Percentiles rank a stretch among this genome's conserved stretches.
Evolutionary conservation across 1,284 basidiomycete genomes (phyloP).

Genomic region (Apiotrichum gracile): DNA sequence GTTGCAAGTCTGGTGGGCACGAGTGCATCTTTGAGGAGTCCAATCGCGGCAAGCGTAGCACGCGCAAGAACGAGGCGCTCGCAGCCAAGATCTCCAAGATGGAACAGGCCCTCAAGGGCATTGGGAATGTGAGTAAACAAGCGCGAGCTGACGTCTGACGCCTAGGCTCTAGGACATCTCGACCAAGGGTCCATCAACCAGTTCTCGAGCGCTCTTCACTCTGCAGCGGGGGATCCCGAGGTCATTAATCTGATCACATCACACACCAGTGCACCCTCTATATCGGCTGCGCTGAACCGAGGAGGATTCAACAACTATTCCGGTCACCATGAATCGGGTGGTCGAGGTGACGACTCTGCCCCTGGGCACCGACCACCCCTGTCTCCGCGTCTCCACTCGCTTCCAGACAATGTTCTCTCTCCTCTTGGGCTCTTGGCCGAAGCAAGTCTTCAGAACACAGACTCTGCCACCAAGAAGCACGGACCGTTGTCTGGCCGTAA

Average conservation of each 20-base stretch:
- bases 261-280: conserved; percentile 48
- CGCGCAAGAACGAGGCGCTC: conserved; percentile 76
- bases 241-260: conserved; percentile 77
- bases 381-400: conserved; percentile 73
- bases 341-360: conserved; percentile 9
- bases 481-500: conserved; percentile 7
- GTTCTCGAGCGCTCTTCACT: conserved; percentile 38
- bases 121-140: conserved; percentile 30
- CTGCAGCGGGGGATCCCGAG: conserved; percentile 50
- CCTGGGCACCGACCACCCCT: conserved; percentile 38
- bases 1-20: conserved; percentile 64
- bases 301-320: conserved; percentile 10
- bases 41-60: conserved; percentile 84
- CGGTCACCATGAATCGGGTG: conserved; percentile 8
- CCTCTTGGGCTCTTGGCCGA: conserved; percentile 86
- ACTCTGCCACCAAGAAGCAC: conserved; percentile 26
- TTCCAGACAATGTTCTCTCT: conserved; percentile 85
- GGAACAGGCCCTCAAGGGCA: conserved; percentile 74
- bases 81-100: conserved; percentile 84
- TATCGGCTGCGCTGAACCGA: conserved; percentile 30
- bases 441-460: conserved; percentile 78
- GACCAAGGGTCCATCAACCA: conserved; percentile 54
- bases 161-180: conserved; percentile 61
- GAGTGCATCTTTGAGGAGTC: conserved; percentile 94
- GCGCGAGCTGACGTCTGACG: background rate